Percentiles rank a stretch among this genome's conserved stretches.
These are phyloP conservation scores for Metschnikowia gelsemii DNA, from an alignment of 805 yeast genomes.

Conservation along the genomic window DNA sequence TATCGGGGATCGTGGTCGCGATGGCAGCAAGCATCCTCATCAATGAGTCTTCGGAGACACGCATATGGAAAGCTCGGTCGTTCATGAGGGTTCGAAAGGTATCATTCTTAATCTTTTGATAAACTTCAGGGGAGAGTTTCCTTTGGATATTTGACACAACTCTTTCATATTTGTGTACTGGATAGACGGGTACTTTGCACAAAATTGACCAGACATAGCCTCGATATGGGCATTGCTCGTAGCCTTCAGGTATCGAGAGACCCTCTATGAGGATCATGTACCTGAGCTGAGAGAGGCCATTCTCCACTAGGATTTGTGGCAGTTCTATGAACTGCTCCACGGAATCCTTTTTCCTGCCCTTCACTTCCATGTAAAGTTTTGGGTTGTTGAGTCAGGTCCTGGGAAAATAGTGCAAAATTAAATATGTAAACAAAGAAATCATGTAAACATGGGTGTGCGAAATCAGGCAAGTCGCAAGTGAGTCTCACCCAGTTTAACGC, in stretches of 20 bases:
- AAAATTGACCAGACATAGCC: constrained; percentile 80
- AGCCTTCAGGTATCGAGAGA: constrained; percentile 40
- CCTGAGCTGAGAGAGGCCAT: constrained; percentile 50
- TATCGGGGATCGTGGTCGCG: constrained; percentile 48
- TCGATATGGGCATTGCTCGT: constrained; percentile 63
- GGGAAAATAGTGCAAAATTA: not conserved
- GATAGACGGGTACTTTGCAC: constrained; percentile 58
- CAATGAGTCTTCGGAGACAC: constrained; percentile 68
- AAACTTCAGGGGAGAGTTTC: constrained; percentile 46
- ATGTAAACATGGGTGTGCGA: constrained; percentile 6
- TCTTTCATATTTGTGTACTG: constrained; percentile 54
- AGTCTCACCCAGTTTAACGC: constrained; percentile 2
- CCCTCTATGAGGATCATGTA: constrained; percentile 45
- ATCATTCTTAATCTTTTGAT: constrained; percentile 76
- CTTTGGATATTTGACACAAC: constrained; percentile 51
- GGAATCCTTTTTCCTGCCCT: constrained; percentile 50
- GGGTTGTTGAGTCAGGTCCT: not conserved
- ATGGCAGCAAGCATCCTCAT: constrained; percentile 70
- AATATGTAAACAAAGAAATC: not conserved
- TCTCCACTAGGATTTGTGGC: constrained; percentile 45
- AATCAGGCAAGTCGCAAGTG: not conserved
- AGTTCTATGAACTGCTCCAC: constrained; percentile 50
- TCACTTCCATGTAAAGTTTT: constrained; percentile 14
- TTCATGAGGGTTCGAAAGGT: constrained; percentile 82
- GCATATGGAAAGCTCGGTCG: constrained; percentile 59